Evolutionary conservation across 148 eudicot species (phyloP).

Genomic region (Dysphania ambrosioides): DNA sequence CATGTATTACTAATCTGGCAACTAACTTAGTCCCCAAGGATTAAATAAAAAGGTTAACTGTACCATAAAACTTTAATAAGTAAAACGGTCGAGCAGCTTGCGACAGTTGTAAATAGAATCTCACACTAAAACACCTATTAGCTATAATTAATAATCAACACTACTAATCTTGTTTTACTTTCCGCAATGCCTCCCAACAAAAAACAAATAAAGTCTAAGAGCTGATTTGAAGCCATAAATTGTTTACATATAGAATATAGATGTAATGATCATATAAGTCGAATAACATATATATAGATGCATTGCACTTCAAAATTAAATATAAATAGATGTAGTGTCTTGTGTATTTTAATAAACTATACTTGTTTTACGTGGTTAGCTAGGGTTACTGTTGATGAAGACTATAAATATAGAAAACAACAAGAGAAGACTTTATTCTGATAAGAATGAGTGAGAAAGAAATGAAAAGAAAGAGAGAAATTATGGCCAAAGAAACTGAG

Average conservation of each 20-base stretch:
- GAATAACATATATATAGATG: not conserved
- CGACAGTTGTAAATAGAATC: not conserved
- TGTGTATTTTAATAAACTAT: not conserved
- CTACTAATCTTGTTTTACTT: not conserved
- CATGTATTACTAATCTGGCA: too few relatives aligned
- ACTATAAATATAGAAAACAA: conserved; percentile 1
- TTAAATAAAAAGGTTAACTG: too few relatives aligned
- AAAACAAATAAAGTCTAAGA: not conserved
- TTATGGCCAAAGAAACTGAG: conserved; percentile 12
- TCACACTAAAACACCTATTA: too few relatives aligned
- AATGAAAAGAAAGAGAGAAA: conserved; percentile 10
- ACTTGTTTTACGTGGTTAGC: not conserved
- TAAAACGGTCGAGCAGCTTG: not conserved
- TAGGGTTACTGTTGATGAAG: conserved; percentile 11
- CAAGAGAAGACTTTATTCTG: conserved; percentile 14
- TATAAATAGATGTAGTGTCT: conserved; percentile 7
- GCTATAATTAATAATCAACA: too few relatives aligned
- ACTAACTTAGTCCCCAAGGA: too few relatives aligned
- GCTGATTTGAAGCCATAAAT: not conserved
- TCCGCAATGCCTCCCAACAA: not conserved
- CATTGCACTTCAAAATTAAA: conserved; percentile 1
- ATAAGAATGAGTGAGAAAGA: not conserved
- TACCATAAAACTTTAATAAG: not conserved
- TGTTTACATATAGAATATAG: conserved; percentile 2
- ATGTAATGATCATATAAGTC: not conserved